phyloP scores from a whole-genome alignment of 2,329 filamentous ascomycete genomes.

The Aspergillus vadensis region DNA sequence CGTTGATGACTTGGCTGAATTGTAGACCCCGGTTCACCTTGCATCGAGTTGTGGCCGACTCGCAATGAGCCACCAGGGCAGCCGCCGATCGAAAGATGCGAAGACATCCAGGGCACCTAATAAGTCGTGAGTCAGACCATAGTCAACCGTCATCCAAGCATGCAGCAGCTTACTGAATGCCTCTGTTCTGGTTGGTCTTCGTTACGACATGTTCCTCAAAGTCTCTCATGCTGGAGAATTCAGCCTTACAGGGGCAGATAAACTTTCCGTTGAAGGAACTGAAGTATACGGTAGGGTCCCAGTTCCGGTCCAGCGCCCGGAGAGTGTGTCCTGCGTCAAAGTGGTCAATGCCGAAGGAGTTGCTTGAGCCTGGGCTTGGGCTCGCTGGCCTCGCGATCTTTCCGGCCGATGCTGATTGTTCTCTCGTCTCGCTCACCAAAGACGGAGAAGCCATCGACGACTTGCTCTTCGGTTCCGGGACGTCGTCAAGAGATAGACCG shows the following conservation, averaged over 20 bases:
- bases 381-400: neutral
- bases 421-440: neutral
- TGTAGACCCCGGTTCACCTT: conserved; percentile 30
- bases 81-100: conserved; percentile 41
- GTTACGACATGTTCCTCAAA: conserved; percentile 39
- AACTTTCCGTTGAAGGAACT: conserved; percentile 33
- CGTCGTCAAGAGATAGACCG: neutral
- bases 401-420: neutral
- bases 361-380: too few relatives aligned
- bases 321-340: conserved; percentile 17
- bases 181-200: conserved; percentile 19
- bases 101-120: conserved; percentile 43
- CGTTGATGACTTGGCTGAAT: conserved; percentile 40
- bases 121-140: conserved; percentile 3
- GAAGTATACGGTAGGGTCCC: conserved; percentile 36
- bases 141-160: neutral
- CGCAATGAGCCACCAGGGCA: conserved; percentile 46
- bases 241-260: conserved; percentile 37
- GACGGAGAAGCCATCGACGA: neutral
- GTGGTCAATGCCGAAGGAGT: neutral
- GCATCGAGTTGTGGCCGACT: conserved; percentile 40
- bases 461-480: neutral
- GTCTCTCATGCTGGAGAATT: conserved; percentile 25
- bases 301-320: conserved; percentile 20
- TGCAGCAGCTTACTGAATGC: conserved; percentile 22